Conservation (phyloP, 2,329 filamentous ascomycete species). For the Pseudocercospora cruenta region DNA sequence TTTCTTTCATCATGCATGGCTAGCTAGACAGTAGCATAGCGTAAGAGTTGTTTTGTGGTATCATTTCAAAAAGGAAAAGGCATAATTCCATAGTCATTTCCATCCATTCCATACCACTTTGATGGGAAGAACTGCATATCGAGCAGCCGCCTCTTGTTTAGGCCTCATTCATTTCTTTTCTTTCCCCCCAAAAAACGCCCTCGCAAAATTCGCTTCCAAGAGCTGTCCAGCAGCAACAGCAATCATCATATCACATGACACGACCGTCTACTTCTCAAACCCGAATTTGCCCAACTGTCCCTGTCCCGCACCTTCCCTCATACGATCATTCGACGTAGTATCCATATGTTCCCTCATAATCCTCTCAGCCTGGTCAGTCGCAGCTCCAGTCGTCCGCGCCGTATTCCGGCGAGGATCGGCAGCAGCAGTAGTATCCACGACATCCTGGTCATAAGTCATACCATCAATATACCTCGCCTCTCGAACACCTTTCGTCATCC, state of each 20-base stretch:
- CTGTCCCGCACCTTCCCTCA: conserved; percentile 47
- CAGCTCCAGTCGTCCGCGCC: not conserved
- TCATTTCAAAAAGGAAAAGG: conserved; percentile 5
- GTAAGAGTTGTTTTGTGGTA: not conserved
- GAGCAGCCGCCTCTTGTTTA: not conserved
- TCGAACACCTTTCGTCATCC: conserved; percentile 43
- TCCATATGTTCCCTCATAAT: conserved; percentile 65
- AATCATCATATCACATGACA: not conserved
- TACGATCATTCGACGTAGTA: conserved; percentile 40
- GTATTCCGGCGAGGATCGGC: conserved; percentile 18
- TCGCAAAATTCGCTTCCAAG: not conserved
- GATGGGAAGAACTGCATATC: not conserved
- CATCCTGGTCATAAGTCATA: conserved; percentile 49
- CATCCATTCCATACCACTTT: not conserved
- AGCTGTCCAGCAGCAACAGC: not conserved
- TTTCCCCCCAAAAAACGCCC: not conserved
- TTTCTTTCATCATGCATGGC: conserved; percentile 7
- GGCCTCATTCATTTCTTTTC: not conserved
- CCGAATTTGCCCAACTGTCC: conserved; percentile 61
- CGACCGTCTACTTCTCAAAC: conserved; percentile 54
- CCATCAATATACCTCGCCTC: conserved; percentile 51
- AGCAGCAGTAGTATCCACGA: conserved; percentile 45
- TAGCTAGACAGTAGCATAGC: not conserved
- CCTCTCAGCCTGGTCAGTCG: conserved; percentile 61
- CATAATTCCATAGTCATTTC: not conserved